phyloP scores from a whole-genome alignment of 306 rosid genomes.

The Medicago ruthenica region DNA sequence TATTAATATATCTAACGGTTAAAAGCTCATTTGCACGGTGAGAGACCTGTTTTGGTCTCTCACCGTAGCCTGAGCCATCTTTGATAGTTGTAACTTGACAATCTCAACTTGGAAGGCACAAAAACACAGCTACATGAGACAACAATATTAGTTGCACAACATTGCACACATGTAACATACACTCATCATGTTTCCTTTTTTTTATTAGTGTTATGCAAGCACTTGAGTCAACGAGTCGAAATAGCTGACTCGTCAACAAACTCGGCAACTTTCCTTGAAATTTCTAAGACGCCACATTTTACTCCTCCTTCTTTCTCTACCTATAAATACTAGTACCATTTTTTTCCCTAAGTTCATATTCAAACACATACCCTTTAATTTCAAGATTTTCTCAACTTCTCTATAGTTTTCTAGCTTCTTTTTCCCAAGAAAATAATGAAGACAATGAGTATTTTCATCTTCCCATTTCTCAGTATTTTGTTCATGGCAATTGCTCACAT shows the following conservation, averaged over 20 bases:
- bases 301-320: background rate
- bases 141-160: background rate
- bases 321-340: background rate
- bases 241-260: background rate
- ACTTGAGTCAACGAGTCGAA: background rate
- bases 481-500: slow-evolving; percentile 49
- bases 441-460: slow-evolving; percentile 27
- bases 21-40: too few relatives aligned
- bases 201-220: background rate
- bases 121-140: background rate
- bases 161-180: background rate
- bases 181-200: background rate
- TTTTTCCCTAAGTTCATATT: background rate
- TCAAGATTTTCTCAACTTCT: background rate
- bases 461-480: slow-evolving; percentile 55
- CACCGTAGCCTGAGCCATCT: too few relatives aligned
- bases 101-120: background rate
- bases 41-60: too few relatives aligned
- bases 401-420: background rate
- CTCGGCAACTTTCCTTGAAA: slow-evolving; percentile 1
- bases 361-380: background rate
- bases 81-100: background rate
- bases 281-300: background rate
- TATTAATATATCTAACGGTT: too few relatives aligned
- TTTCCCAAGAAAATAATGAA: slow-evolving; percentile 37